Base-by-base conservation (phyloP, 192 early-diverging fungal species). In the Coemansia sp. region DNA sequence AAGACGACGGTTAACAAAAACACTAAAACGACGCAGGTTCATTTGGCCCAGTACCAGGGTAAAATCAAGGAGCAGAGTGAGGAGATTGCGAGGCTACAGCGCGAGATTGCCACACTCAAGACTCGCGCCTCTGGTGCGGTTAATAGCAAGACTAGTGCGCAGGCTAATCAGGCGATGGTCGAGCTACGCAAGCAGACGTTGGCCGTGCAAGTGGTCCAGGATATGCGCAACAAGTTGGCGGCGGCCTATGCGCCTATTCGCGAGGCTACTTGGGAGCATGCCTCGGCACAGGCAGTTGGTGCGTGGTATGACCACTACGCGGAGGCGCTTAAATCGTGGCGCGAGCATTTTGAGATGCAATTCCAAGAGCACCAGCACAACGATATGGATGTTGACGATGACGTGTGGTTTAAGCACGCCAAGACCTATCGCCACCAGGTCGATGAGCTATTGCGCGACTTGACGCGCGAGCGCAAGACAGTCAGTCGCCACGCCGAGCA, bases 1-100 rank as follows among this genome's bases (percentile, higher is more conserved):
- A 88, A 87, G 63, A 94, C 90, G 40, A 89, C 87, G 77, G 88
- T 92, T 41, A 75, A 79, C 16, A 61, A 68, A 16, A 88, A 90
- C 80, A 87, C 87, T 2, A 71, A 86, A 22, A 84, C 87, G n/a
- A 80, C 88, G 38, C 76, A 87, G 62, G 80, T 86, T 36, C 88
- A 88, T 66, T 64, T 90, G 66, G 84, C 87, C 13, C 85, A 90
- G 71, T 90, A 89, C 75, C 86, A 86, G 62, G 81, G 81, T 61
- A 85, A 78, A 60, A 88, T 89, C 64, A 84, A 85, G 58, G 88
- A 90, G 67, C 85, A 88, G 75, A 79, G 86, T 39, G 82, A 87
- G 60, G 85, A 88, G 58, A 88, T 90, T 46, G 77, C 69, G 52
- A 66, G 86, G n/a, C 76, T 90, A 50, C 87, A 86, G 70, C 58